Percentiles rank a stretch among this genome's conserved stretches.
phyloP scores from a whole-genome alignment of 345 rosid species.

The Aquilaria yunnanensis region DNA sequence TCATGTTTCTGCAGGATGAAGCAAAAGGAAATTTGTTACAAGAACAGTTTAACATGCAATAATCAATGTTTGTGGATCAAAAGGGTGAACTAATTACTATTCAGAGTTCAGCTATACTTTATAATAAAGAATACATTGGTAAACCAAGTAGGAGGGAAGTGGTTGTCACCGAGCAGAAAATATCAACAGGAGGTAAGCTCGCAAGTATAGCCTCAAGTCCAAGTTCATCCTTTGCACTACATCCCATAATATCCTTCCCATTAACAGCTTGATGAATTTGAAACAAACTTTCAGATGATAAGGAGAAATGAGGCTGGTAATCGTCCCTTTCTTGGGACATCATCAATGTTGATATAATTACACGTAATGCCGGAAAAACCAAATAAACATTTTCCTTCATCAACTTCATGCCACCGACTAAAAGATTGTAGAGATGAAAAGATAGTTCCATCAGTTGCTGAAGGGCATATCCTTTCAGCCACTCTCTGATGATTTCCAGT shows the following conservation, averaged over 20 bases:
- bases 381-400: constrained; percentile 31
- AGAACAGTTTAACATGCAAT: background rate
- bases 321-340: constrained; percentile 68
- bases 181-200: constrained; percentile 61
- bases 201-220: constrained; percentile 61
- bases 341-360: constrained; percentile 45
- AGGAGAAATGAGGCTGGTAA: constrained; percentile 69
- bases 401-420: constrained; percentile 39
- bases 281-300: constrained; percentile 55
- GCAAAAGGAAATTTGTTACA: constrained; percentile 8
- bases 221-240: constrained; percentile 35
- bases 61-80: too few species aligned
- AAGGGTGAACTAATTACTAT: too few species aligned
- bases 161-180: constrained; percentile 42
- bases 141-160: too few species aligned
- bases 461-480: constrained; percentile 70
- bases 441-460: constrained; percentile 72
- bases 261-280: constrained; percentile 47
- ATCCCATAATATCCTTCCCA: constrained; percentile 21
- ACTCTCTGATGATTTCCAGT: constrained; percentile 47
- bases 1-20: constrained; percentile 46
- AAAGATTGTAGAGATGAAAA: constrained; percentile 51
- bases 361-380: constrained; percentile 39
- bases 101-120: too few species aligned
- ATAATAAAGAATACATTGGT: too few species aligned